phyloP scores from a whole-genome alignment of 371 early-diverging fungal species.

The Syncephalastrum monosporum region DNA sequence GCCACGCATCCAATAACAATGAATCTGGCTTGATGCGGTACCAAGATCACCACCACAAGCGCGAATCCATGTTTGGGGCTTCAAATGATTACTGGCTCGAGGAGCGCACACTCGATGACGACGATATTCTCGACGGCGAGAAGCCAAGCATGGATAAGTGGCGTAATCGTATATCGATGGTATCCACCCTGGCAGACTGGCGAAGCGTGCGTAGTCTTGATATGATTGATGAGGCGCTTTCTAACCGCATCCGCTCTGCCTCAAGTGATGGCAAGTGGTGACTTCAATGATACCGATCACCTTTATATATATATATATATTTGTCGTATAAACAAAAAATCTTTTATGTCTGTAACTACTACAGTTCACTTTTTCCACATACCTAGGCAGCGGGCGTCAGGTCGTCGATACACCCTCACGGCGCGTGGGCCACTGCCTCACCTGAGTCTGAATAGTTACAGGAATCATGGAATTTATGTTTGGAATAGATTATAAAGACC shows the following conservation, averaged over 20 bases:
- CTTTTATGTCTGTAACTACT: background rate
- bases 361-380: too few relatives aligned
- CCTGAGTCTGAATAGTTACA: too few relatives aligned
- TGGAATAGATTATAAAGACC: too few relatives aligned
- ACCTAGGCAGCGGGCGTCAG: too few relatives aligned
- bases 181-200: slow-evolving; percentile 44
- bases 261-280: slow-evolving; percentile 24
- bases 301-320: background rate
- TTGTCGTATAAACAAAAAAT: background rate
- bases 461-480: too few relatives aligned
- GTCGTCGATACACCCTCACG: too few relatives aligned
- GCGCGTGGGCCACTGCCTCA: too few relatives aligned
- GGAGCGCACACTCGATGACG: slow-evolving; percentile 23
- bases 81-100: slow-evolving; percentile 16
- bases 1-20: slow-evolving; percentile 48
- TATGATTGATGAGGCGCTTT: slow-evolving; percentile 46
- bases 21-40: slow-evolving; percentile 36
- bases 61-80: slow-evolving; percentile 27
- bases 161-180: slow-evolving; percentile 47
- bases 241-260: slow-evolving; percentile 34
- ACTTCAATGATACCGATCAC: background rate
- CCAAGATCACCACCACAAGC: slow-evolving; percentile 21
- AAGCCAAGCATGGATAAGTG: slow-evolving; percentile 41
- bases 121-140: slow-evolving; percentile 12
- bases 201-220: slow-evolving; percentile 43